Evolutionary conservation across 768 basidiomycete genomes (phyloP).

Genomic region (Leccinum uliginosum): DNA sequence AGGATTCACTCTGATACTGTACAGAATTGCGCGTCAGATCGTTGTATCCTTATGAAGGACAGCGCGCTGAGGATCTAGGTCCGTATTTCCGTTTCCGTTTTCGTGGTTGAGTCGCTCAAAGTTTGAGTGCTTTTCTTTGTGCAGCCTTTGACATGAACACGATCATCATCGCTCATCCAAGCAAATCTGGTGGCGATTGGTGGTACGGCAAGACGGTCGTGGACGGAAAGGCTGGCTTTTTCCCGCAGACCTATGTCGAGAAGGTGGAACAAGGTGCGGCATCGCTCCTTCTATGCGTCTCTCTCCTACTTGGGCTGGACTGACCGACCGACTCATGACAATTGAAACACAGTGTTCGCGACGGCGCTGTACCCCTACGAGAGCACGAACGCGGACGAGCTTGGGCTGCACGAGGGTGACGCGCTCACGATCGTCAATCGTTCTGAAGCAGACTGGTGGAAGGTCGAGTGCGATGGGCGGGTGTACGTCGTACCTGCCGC

Average conservation of each 20-base stretch:
- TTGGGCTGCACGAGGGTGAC: constrained; percentile 84
- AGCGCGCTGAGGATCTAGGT: constrained; percentile 87
- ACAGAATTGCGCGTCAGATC: constrained; percentile 74
- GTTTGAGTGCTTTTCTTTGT: neutral
- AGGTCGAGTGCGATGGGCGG: constrained; percentile 80
- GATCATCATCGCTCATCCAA: constrained; percentile 76
- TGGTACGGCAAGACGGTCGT: constrained; percentile 78
- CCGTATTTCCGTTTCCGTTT: constrained; percentile 27
- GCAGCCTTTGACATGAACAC: constrained; percentile 78
- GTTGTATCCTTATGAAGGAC: constrained; percentile 80
- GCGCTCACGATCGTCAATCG: constrained; percentile 73
- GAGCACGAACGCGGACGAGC: constrained; percentile 69
- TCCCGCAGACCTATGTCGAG: constrained; percentile 88
- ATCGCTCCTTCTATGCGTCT: neutral
- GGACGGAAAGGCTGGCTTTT: constrained; percentile 73
- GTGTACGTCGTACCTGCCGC: constrained; percentile 90
- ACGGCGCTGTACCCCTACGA: constrained; percentile 79
- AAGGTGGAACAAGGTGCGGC: constrained; percentile 55
- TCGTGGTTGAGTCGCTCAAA: constrained; percentile 1
- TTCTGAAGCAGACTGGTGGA: constrained; percentile 92
- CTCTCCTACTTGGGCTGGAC: neutral
- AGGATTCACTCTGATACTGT: neutral
- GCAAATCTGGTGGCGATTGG: constrained; percentile 86
- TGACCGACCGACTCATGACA: neutral
- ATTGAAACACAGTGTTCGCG: constrained; percentile 50